A percentile compares a stretch with the other conserved stretches of the same genome.
Conservation (phyloP, 1,139 yeast species). For the Geotrichum cucujoidarum region DNA sequence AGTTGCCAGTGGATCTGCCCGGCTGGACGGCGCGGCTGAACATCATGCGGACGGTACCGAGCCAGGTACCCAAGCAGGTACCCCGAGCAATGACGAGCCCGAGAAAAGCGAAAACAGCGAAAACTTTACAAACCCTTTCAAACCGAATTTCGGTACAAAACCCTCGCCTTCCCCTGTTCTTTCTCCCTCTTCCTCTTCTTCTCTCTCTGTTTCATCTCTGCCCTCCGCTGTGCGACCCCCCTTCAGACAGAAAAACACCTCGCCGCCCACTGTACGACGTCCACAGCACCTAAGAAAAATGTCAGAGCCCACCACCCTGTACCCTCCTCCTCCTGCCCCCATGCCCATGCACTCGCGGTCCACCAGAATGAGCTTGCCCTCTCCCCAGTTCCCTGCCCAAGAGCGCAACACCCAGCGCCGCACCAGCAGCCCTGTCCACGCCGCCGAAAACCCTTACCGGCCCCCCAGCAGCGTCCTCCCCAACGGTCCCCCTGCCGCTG, state of each 20-base stretch:
- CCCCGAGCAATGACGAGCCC: too few species aligned
- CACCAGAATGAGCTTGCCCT: neutral
- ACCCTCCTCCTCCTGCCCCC: neutral
- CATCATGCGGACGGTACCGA: too few species aligned
- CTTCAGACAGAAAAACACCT: neutral
- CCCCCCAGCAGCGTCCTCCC: too few species aligned
- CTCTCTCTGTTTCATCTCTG: neutral
- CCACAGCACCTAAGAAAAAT: neutral
- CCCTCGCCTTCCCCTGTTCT: neutral
- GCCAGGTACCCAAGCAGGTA: too few species aligned
- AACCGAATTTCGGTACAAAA: neutral
- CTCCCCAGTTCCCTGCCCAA: neutral
- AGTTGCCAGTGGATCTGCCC: too few species aligned
- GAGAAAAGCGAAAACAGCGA: too few species aligned
- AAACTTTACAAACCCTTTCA: too few species aligned
- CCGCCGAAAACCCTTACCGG: too few species aligned
- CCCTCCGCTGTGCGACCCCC: neutral
- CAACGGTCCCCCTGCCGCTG: neutral
- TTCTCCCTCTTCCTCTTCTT: neutral
- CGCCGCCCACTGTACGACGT: neutral
- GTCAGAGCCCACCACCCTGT: neutral
- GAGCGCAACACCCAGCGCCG: neutral
- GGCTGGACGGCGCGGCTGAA: too few species aligned
- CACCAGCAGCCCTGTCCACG: neutral
- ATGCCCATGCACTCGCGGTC: neutral